A percentile compares a stretch with the other conserved stretches of the same genome.
These are phyloP conservation scores for Arachis hypogaea DNA, from an alignment of 306 rosid species.

Conservation along the genomic window DNA sequence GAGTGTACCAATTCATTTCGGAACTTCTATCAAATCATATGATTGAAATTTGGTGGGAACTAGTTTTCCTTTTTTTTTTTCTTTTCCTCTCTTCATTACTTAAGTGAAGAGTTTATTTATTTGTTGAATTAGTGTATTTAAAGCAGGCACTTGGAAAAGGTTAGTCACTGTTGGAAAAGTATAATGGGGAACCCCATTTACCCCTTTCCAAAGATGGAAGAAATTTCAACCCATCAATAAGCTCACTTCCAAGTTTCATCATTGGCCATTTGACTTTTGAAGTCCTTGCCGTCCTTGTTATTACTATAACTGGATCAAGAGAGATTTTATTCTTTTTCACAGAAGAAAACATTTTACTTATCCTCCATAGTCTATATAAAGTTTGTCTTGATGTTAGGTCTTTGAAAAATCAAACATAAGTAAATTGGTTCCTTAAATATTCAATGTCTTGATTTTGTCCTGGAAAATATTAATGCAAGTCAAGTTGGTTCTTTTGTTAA, in stretches of 20 bases:
- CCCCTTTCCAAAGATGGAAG: neutral
- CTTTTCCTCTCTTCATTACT: neutral
- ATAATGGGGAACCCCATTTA: neutral
- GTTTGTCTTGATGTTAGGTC: no score
- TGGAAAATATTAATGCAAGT: no score
- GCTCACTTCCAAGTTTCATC: neutral
- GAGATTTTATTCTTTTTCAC: no score
- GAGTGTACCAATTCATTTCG: neutral
- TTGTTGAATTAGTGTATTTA: neutral
- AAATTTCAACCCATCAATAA: neutral
- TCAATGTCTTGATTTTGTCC: no score
- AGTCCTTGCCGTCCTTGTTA: neutral
- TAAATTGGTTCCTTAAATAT: no score
- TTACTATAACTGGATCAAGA: no score
- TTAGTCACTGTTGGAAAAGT: neutral
- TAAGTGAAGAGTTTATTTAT: neutral
- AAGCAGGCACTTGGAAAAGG: neutral
- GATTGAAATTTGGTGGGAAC: neutral
- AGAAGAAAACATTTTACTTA: no score
- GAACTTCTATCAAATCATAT: neutral
- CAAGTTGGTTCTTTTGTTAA: no score
- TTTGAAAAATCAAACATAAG: no score
- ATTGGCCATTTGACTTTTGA: neutral
- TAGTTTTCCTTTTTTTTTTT: neutral
- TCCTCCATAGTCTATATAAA: no score